These are phyloP conservation scores for Apiotrichum akiyoshidainum DNA, from an alignment of 1,284 basidiomycete genomes.

Conservation along the genomic window DNA sequence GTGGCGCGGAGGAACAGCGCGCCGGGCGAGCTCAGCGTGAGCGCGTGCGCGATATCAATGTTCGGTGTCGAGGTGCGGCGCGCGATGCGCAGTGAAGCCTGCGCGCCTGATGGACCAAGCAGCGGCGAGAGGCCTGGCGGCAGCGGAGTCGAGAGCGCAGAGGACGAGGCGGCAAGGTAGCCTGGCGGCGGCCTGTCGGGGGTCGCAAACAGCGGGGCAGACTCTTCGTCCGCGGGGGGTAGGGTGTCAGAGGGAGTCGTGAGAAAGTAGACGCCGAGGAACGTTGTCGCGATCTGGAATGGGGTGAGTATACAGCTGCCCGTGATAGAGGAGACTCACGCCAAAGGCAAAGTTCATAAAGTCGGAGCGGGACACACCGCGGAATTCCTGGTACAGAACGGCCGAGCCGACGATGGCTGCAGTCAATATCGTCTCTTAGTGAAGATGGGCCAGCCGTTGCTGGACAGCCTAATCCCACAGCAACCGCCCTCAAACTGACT, in stretches of 20 bases:
- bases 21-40: constrained; percentile 36
- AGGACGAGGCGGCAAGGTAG: neutral
- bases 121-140: constrained; percentile 12
- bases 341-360: constrained; percentile 58
- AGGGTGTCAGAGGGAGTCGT: constrained; percentile 24
- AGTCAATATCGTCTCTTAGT: constrained; percentile 47
- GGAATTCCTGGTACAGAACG: constrained; percentile 90
- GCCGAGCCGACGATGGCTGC: constrained; percentile 85
- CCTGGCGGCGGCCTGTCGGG: constrained; percentile 1
- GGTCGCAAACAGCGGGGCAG: constrained; percentile 27
- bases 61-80: constrained; percentile 28
- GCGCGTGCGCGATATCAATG: constrained; percentile 30
- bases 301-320: neutral
- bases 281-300: constrained; percentile 52
- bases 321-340: constrained; percentile 25
- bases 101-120: neutral
- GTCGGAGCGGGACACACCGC: constrained; percentile 70
- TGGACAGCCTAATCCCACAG: too few relatives aligned
- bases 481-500: constrained; percentile 10
- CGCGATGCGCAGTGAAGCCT: neutral
- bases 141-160: constrained; percentile 5
- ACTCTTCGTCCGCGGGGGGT: constrained; percentile 13
- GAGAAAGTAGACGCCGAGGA: constrained; percentile 64
- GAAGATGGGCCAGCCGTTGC: neutral
- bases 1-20: constrained; percentile 43